Base-by-base conservation (phyloP, 1,284 basidiomycete genomes). In the Vanrija pseudolonga region DNA sequence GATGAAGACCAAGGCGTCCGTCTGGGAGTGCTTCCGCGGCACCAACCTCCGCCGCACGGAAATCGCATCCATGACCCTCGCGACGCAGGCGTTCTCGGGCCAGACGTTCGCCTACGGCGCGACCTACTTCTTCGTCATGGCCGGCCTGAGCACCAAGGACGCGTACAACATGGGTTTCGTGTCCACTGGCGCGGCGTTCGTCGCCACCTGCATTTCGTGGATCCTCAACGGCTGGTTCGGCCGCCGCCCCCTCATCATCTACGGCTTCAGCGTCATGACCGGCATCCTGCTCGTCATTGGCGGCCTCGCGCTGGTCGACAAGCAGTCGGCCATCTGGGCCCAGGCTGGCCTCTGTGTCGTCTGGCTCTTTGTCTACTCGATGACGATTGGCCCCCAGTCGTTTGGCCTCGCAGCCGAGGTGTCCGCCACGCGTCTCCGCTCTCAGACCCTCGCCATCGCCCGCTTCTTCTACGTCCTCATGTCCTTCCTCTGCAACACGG, bases 221-320 rank as follows among this genome's bases (percentile, higher is more conserved):
- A 6, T 22, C 19, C n/a, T n/a, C 15, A 22, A n/a, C 20, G 19
- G 15, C 7, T 17, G 19, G 14, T 26, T 46, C 18, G 63, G 65
- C n/a, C 55, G 67, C 24, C 62, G 26, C 26, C 26, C 26, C 2
- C 26, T 26, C 26, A 26, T 26, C 6, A 26, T 26, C 26, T 26
- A 50, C 26, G 80, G 79, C 32, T 69, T 79, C 49, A 51, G 60
- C 42, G 45, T 56, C 51, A 75, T 77, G 69, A 58, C 65, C 37
- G 51, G 71, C 50, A 65, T 76, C n/a, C 69, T 80, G 43, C 59
- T 77, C 57, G 56, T 74, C 60, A 74, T 78, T 56, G 79, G 78
- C 26, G 65, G 62, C 6, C 63, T 60, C 4, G 48, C 45, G 15
- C 50, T 59, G 12, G 42, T 23, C 7, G 26, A 24, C n/a, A 46